A percentile compares a stretch with the other conserved stretches of the same genome.
Evolutionary conservation across 2,329 filamentous ascomycete genomes (phyloP).

Genomic region (Diplodia scrobiculata): DNA sequence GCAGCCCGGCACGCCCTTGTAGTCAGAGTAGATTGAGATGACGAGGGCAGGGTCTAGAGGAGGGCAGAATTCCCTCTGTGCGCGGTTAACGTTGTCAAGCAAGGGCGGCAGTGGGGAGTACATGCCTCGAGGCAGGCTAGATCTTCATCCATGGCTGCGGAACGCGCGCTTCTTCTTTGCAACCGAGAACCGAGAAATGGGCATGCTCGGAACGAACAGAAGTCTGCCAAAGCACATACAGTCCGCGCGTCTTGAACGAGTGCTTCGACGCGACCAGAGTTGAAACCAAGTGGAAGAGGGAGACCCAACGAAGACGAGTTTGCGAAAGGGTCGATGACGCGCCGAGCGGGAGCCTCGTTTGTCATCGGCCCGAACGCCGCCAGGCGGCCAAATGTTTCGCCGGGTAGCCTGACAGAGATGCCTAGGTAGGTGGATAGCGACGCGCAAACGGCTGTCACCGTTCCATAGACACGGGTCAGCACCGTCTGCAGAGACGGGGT

Average conservation of each 20-base stretch:
- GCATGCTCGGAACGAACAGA: slow-evolving; percentile 3
- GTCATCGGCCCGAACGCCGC: slow-evolving; percentile 12
- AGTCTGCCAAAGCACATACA: background rate
- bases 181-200: background rate
- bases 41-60: slow-evolving; percentile 77
- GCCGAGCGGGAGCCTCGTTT: background rate
- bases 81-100: background rate
- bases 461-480: background rate
- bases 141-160: slow-evolving; percentile 23
- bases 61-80: slow-evolving; percentile 70
- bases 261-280: background rate
- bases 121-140: slow-evolving; percentile 12
- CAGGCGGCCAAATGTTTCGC: slow-evolving; percentile 9
- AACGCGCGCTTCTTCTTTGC: slow-evolving; percentile 3
- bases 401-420: background rate
- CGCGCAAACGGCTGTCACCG: background rate
- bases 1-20: slow-evolving; percentile 60
- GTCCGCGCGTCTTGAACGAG: background rate
- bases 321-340: slow-evolving; percentile 16
- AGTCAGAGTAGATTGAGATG: slow-evolving; percentile 73
- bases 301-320: background rate
- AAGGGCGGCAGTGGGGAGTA: background rate
- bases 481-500: background rate
- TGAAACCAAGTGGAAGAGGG: background rate
- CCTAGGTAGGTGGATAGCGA: background rate